Base-by-base conservation (phyloP, 2,329 filamentous ascomycete species). In the Fusarium anguioides region DNA sequence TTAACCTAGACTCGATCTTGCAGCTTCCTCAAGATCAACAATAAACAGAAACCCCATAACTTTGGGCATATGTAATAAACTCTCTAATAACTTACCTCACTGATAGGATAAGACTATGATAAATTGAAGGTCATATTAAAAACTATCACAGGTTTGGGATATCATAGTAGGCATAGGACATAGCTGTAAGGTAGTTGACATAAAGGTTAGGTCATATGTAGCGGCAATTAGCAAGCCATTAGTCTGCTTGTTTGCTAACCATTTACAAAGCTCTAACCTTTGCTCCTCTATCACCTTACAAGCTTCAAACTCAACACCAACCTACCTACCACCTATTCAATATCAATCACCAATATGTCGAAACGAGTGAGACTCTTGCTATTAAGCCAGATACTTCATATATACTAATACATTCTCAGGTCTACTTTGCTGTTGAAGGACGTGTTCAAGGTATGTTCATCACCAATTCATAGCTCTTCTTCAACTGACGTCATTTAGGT, bases 361-460 rank as follows among this genome's bases (percentile, higher is more conserved):
- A 78, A 77, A 74, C 74, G 80, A 60, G 80, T 80, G 72, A 45
- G 70, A 10, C 14, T 12, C 35, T 54, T 21, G 4, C 14, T 17
- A 12, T 6, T 20, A 26, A 11, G n/a, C 12, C 36, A 11, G 24
- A n/a, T 14, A 12, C 14, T 3, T 33, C 4, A 3, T 14, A 17
- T 6, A n/a, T 40, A 7, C 42, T 72, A 24, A 72, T 20, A 17
- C 4, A 4, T n/a, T 21, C 1, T 7, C 46, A 89, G 87, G 78
- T 89, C 29, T 87, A 87, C 69, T 91, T 89, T 74, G 78, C 86
- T 17, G 89, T 88, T 58, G 87, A 91, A 70, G 90, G 90, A 52
- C 83, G 83, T 36, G 91, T 93, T 14, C 90, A 93, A 84, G 90
- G 90, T 89, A 79, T 63, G 79, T 68, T 50, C 9, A 36, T 51